Percentiles rank a stretch among this genome's conserved stretches.
Conservation (phyloP, 768 basidiomycete genomes). For the Kwoniella pini region DNA sequence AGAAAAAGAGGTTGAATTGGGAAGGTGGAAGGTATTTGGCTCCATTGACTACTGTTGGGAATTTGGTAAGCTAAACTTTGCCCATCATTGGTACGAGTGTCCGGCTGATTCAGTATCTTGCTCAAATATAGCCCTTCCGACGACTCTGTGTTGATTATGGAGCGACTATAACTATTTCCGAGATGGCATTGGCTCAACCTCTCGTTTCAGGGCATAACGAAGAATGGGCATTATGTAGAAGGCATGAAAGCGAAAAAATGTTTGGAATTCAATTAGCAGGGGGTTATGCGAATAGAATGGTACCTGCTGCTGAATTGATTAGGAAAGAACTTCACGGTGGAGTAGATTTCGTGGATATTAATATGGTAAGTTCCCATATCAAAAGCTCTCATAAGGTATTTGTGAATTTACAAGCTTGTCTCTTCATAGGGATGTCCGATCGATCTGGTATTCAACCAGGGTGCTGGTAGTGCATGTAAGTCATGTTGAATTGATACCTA, state of each 20-base stretch:
- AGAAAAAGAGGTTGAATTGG: conserved; percentile 89
- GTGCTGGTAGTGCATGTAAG: conserved; percentile 85
- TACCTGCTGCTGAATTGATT: conserved; percentile 75
- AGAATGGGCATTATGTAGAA: conserved; percentile 89
- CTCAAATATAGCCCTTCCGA: conserved; percentile 75
- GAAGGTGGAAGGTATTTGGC: conserved; percentile 77
- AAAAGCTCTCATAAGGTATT: too few relatives aligned
- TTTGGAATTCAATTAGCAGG: conserved; percentile 96
- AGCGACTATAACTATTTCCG: conserved; percentile 92
- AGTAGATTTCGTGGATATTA: conserved; percentile 90
- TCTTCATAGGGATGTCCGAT: conserved; percentile 84
- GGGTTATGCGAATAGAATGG: conserved; percentile 75
- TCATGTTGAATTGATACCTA: too few relatives aligned
- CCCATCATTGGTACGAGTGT: neutral
- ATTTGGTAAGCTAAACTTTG: conserved; percentile 64
- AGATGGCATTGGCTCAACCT: conserved; percentile 94
- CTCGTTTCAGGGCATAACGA: conserved; percentile 84
- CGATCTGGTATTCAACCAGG: conserved; percentile 87
- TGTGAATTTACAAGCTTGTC: neutral
- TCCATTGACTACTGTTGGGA: conserved; percentile 92
- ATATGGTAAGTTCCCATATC: conserved; percentile 53
- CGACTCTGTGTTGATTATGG: conserved; percentile 82
- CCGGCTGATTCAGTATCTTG: too few relatives aligned
- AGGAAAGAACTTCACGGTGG: conserved; percentile 66
- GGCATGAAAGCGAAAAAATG: conserved; percentile 79